Evolutionary conservation across 345 rosid species (phyloP), one percentile per base, ranked within the genome.

Genomic region (Citropsis articulata): DNA sequence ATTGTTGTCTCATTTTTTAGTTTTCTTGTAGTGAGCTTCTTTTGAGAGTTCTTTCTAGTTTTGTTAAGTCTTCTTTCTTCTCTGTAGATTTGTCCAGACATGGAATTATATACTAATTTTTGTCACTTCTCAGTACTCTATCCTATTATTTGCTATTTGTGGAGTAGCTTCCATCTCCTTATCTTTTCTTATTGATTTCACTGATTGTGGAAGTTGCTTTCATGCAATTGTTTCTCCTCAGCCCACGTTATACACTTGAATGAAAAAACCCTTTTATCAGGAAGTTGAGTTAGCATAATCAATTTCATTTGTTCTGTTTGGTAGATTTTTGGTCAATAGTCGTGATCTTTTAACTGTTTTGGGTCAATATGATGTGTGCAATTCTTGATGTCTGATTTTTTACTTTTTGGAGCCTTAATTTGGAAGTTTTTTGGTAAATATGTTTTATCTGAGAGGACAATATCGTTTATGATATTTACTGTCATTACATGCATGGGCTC

Each of bases 401-500:
- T 24, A 12, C 33, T 45, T 45, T 70, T 19, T 3, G 0, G 45
- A 55, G n/a, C 48, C 21, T 75, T 33, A 25, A 45, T 68, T 76
- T 69, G 38, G 30, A 55, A 25, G 13, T n/a, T 76, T 68, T 68
- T n/a, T 28, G 21, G 30, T 2, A 28, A 60, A 72, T 36, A 45
- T 60, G 13, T 79, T 57, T 62, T 67, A n/a, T 38, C 24, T 40
- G 62, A 36, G 69, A 69, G 63, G 78, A 66, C 72, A 53, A 50
- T 3, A 12, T 76, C 25, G 25, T 31, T 71, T 78, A 73, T 84
- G 72, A 66, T 78, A 60, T 76, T 64, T 78, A 69, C 66, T 77
- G 57, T 53, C 65, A 40, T 85, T 77, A 79, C 75, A 62, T 80
- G 64, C 71, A 74, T 85, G 90, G 83, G 80, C 82, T 85, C 83